A percentile compares a stretch with the other conserved stretches of the same genome.
Evolutionary conservation across 768 basidiomycete species (phyloP).

Genomic region (Tricholoma sp.): DNA sequence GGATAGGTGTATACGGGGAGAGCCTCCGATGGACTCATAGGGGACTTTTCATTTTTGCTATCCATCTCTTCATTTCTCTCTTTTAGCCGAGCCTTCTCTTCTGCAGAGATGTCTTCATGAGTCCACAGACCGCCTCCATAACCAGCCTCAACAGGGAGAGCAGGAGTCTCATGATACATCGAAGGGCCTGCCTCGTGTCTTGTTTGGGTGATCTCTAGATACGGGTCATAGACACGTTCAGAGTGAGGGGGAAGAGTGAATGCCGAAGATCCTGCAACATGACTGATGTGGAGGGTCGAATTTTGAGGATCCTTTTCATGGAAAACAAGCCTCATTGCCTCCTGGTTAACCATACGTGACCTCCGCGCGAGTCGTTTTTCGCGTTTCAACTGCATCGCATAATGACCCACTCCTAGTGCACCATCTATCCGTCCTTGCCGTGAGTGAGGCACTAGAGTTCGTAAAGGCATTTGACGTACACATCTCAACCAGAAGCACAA

Average conservation of each 20-base stretch:
- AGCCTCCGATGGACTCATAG: conserved; percentile 7
- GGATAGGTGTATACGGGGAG: conserved; percentile 16
- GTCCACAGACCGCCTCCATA: conserved; percentile 36
- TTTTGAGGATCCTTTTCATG: conserved; percentile 20
- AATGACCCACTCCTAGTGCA: conserved; percentile 47
- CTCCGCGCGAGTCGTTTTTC: conserved; percentile 42
- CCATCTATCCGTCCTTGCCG: conserved; percentile 35
- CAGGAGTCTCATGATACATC: conserved; percentile 5
- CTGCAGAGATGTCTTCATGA: conserved; percentile 24
- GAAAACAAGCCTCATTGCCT: conserved; percentile 30
- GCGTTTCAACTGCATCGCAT: conserved; percentile 45
- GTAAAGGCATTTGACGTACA: conserved; percentile 37
- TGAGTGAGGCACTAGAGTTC: not conserved
- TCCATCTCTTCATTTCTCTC: conserved; percentile 11
- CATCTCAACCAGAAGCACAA: conserved; percentile 47
- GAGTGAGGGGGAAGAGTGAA: conserved; percentile 6
- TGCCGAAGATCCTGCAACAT: conserved; percentile 3
- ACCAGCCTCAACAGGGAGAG: conserved; percentile 22
- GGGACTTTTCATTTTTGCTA: conserved; percentile 9
- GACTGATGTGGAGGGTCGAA: conserved; percentile 18
- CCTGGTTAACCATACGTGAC: conserved; percentile 29
- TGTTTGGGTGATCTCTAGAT: conserved; percentile 23
- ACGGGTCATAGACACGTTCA: conserved; percentile 35
- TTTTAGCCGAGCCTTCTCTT: conserved; percentile 28
- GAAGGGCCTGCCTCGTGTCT: conserved; percentile 8